Conservation (phyloP, 495 filamentous ascomycete genomes). For the Trichoderma virens region DNA sequence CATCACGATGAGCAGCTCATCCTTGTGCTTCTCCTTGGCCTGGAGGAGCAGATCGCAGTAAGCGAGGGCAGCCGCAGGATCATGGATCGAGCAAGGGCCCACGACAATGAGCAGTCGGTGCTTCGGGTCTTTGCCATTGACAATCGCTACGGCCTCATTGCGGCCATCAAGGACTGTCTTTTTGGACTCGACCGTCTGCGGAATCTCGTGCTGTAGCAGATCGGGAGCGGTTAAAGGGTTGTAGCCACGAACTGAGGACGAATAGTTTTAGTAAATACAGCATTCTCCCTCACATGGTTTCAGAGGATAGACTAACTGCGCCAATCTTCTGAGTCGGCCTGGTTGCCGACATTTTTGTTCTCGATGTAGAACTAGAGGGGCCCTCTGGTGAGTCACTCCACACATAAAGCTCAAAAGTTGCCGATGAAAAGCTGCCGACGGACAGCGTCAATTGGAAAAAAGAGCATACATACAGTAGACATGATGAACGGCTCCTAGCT, state of each 20-base stretch:
- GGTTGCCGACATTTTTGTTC: constrained; percentile 84
- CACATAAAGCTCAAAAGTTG: background rate
- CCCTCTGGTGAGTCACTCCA: background rate
- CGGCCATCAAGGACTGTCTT: constrained; percentile 73
- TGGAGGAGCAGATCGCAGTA: constrained; percentile 80
- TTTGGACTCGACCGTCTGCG: constrained; percentile 68
- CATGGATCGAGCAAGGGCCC: constrained; percentile 96
- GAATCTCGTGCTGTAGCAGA: constrained; percentile 91
- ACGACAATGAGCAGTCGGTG: constrained; percentile 83
- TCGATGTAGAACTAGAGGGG: constrained; percentile 63
- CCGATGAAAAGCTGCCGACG: background rate
- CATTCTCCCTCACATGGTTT: background rate
- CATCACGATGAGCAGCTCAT: constrained; percentile 93
- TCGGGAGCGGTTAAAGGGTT: constrained; percentile 91
- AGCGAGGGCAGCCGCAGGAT: constrained; percentile 82
- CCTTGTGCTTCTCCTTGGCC: constrained; percentile 81
- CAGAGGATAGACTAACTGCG: constrained; percentile 52
- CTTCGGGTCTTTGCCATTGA: constrained; percentile 69
- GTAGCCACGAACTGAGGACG: constrained; percentile 65
- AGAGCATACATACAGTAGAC: background rate
- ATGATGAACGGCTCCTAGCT: background rate
- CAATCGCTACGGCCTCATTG: constrained; percentile 70
- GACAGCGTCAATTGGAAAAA: background rate
- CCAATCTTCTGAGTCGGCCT: constrained; percentile 76
- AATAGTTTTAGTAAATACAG: constrained; percentile 12